Percentiles rank a stretch among this genome's conserved stretches.
Evolutionary conservation across 805 yeast species (phyloP).

Genomic region (Nakazawaea ambrosiae): DNA sequence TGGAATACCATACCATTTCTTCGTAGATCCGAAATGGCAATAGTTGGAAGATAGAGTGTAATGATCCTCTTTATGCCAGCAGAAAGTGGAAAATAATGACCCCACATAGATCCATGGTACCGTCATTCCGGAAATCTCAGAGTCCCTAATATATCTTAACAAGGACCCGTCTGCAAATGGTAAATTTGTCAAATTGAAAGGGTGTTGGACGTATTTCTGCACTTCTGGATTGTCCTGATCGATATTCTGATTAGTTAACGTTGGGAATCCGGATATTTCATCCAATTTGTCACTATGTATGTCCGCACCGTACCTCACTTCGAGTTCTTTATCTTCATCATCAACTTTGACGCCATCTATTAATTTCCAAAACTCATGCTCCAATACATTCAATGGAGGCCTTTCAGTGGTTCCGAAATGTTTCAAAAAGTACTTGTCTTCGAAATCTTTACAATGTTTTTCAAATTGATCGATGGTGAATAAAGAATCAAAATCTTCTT

Average conservation of each 20-base stretch:
- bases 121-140: slow-evolving; percentile 85
- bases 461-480: slow-evolving; percentile 45
- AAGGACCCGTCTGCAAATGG: slow-evolving; percentile 68
- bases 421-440: slow-evolving; percentile 31
- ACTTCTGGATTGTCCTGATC: slow-evolving; percentile 13
- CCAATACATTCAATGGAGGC: slow-evolving; percentile 41
- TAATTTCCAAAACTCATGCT: slow-evolving; percentile 58
- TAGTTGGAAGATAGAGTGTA: slow-evolving; percentile 87
- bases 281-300: slow-evolving; percentile 62
- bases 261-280: slow-evolving; percentile 72
- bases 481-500: slow-evolving; percentile 51
- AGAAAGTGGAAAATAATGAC: slow-evolving; percentile 81
- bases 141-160: slow-evolving; percentile 49
- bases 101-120: slow-evolving; percentile 95
- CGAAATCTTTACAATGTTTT: slow-evolving; percentile 44
- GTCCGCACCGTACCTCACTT: slow-evolving; percentile 81
- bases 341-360: slow-evolving; percentile 25
- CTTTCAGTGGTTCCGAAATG: slow-evolving; percentile 16
- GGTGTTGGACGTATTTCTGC: slow-evolving; percentile 43
- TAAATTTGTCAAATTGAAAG: slow-evolving; percentile 69
- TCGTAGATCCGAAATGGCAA: slow-evolving; percentile 84
- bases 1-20: slow-evolving; percentile 93
- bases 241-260: slow-evolving; percentile 22
- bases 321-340: slow-evolving; percentile 31
- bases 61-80: slow-evolving; percentile 97